These are phyloP conservation scores for Emmonsiellopsis sp. DNA, from an alignment of 2,329 filamentous ascomycete species.

Conservation along the genomic window DNA sequence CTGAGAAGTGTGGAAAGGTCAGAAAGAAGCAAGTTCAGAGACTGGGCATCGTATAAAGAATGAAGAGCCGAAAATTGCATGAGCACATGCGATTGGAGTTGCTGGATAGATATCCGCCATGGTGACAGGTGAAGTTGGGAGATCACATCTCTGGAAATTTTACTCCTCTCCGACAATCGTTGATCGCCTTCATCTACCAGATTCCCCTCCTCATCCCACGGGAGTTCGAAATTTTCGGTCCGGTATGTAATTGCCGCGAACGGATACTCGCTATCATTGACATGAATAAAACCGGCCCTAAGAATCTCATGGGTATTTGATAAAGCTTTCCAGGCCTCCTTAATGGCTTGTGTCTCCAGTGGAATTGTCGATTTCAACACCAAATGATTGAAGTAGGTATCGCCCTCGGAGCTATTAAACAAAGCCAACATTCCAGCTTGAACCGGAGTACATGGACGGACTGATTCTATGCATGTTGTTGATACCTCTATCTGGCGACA, in stretches of 20 bases:
- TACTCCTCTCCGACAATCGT: neutral
- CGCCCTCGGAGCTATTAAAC: conserved; percentile 58
- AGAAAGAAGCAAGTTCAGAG: conserved; percentile 55
- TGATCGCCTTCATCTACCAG: neutral
- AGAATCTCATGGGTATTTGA: conserved; percentile 58
- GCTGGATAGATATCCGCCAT: conserved; percentile 53
- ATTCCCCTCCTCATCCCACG: conserved; percentile 24
- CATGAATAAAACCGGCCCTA: conserved; percentile 60
- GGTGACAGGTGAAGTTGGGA: conserved; percentile 45
- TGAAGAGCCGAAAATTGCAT: conserved; percentile 60
- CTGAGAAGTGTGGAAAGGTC: conserved; percentile 44
- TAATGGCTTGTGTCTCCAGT: conserved; percentile 36
- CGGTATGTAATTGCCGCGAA: conserved; percentile 68
- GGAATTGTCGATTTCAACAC: conserved; percentile 40
- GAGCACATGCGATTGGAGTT: conserved; percentile 15
- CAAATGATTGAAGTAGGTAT: conserved; percentile 68
- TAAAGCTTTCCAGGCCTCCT: conserved; percentile 51
- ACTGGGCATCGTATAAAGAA: conserved; percentile 75
- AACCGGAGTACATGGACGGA: conserved; percentile 70
- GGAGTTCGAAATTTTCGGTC: conserved; percentile 23
- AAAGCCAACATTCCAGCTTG: conserved; percentile 74
- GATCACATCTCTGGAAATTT: conserved; percentile 24
- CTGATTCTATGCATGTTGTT: conserved; percentile 39
- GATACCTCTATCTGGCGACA: conserved; percentile 23
- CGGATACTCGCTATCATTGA: conserved; percentile 50